Conservation (phyloP, 1,284 basidiomycete genomes). For the Pyrrhoderma lamaoense region DNA sequence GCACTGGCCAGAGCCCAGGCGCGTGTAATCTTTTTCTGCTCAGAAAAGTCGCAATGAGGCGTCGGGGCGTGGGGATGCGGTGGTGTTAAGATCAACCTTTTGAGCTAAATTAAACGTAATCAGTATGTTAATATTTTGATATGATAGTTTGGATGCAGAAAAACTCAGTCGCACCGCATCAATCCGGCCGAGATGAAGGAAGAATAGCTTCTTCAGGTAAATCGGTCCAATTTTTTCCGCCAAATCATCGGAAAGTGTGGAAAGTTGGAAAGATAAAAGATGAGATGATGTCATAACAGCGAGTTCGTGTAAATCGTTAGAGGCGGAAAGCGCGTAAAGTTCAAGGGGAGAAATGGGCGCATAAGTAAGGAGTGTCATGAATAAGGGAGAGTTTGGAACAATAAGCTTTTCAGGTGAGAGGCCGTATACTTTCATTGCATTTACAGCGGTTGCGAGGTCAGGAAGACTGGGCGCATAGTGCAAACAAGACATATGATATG, state of each 20-base stretch:
- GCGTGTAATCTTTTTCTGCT: constrained; percentile 34
- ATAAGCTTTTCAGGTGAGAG: constrained; percentile 23
- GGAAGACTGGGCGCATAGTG: constrained; percentile 30
- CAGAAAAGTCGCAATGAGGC: constrained; percentile 29
- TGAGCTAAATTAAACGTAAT: constrained; percentile 22
- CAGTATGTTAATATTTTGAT: background rate
- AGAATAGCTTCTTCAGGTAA: constrained; percentile 28
- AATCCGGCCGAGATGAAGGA: constrained; percentile 28
- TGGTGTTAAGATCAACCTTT: constrained; percentile 32
- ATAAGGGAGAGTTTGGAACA: constrained; percentile 26
- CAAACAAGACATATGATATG: constrained; percentile 31
- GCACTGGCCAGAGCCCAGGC: constrained; percentile 35
- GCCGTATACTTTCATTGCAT: constrained; percentile 29
- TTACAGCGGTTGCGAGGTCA: constrained; percentile 28
- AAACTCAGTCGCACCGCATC: constrained; percentile 21
- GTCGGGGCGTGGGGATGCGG: constrained; percentile 32
- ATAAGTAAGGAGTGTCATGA: constrained; percentile 27
- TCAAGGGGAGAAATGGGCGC: constrained; percentile 31
- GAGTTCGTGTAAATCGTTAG: constrained; percentile 23
- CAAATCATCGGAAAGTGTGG: constrained; percentile 24
- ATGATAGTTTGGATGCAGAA: constrained; percentile 19
- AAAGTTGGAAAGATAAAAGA: constrained; percentile 24
- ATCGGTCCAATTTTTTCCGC: constrained; percentile 24
- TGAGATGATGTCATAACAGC: constrained; percentile 25
- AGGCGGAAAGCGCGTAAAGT: constrained; percentile 25